phyloP scores from a whole-genome alignment of 192 early-diverging fungal genomes.

The Diversispora epigaea region DNA sequence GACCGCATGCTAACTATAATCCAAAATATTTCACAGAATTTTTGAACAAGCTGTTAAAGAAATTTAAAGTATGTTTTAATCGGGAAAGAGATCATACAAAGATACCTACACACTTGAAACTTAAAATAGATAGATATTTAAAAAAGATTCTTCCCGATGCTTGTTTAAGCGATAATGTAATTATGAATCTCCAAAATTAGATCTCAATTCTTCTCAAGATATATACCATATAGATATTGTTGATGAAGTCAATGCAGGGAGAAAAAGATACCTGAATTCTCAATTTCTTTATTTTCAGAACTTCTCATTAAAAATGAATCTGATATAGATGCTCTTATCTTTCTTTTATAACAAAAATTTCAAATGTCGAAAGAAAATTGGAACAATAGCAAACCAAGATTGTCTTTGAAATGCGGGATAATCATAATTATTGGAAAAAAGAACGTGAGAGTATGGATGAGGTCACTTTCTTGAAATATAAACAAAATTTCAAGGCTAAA shows the following conservation, averaged over 20 bases:
- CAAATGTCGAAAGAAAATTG: background rate
- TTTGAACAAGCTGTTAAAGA: background rate
- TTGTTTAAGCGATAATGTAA: background rate
- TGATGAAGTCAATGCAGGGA: background rate
- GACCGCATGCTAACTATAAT: constrained; percentile 4
- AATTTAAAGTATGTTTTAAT: constrained; percentile 10
- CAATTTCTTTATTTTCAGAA: background rate
- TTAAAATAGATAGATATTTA: background rate
- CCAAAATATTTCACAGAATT: constrained; percentile 7
- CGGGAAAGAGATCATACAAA: background rate
- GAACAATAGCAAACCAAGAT: background rate
- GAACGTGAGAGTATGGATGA: background rate
- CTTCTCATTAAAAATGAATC: background rate
- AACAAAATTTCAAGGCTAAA: background rate
- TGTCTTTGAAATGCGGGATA: background rate
- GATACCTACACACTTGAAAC: background rate
- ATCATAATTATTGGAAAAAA: background rate
- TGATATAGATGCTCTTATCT: background rate
- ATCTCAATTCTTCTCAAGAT: background rate
- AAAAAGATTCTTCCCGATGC: background rate
- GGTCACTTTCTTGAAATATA: background rate
- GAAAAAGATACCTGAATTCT: background rate
- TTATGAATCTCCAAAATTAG: background rate
- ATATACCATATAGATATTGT: background rate
- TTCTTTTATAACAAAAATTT: constrained; percentile 6